A percentile compares a stretch with the other conserved stretches of the same genome.
phyloP scores from a whole-genome alignment of 176 grass and related monocot species.

The Triticum turgidum region DNA sequence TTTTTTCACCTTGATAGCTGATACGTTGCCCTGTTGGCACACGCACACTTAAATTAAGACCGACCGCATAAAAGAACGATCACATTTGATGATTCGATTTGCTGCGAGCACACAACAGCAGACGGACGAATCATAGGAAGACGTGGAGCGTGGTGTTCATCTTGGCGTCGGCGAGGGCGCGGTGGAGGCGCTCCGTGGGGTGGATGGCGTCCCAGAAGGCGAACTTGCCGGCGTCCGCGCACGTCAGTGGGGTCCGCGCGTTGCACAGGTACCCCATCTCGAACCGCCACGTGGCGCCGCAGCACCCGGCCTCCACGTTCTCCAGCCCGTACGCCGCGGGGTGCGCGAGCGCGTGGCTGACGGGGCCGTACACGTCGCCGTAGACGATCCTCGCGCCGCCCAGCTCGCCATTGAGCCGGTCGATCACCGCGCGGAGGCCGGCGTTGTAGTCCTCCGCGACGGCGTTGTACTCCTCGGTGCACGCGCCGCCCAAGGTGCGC shows the following conservation, averaged over 20 bases:
- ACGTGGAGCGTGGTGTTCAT: constrained; percentile 56
- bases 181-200: constrained; percentile 62
- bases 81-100: not conserved
- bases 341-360: constrained; percentile 28
- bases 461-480: constrained; percentile 60
- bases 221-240: constrained; percentile 46
- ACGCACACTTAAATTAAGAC: too few species aligned
- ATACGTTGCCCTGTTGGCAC: not conserved
- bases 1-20: not conserved
- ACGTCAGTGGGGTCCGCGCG: constrained; percentile 39
- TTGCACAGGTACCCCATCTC: constrained; percentile 56
- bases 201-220: constrained; percentile 88
- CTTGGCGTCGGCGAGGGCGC: constrained; percentile 53
- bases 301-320: constrained; percentile 48
- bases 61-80: not conserved
- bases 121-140: constrained; percentile 29
- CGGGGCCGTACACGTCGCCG: constrained; percentile 36
- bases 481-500: constrained; percentile 41
- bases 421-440: constrained; percentile 31
- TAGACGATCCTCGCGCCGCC: constrained; percentile 33
- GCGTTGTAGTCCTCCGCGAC: constrained; percentile 44
- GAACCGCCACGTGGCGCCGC: constrained; percentile 52
- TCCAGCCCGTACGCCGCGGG: constrained; percentile 47
- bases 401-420: constrained; percentile 35
- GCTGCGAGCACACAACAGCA: not conserved